These are phyloP conservation scores for Tolypocladium inflatum DNA, from an alignment of 2,329 filamentous ascomycete species.

Conservation along the genomic window DNA sequence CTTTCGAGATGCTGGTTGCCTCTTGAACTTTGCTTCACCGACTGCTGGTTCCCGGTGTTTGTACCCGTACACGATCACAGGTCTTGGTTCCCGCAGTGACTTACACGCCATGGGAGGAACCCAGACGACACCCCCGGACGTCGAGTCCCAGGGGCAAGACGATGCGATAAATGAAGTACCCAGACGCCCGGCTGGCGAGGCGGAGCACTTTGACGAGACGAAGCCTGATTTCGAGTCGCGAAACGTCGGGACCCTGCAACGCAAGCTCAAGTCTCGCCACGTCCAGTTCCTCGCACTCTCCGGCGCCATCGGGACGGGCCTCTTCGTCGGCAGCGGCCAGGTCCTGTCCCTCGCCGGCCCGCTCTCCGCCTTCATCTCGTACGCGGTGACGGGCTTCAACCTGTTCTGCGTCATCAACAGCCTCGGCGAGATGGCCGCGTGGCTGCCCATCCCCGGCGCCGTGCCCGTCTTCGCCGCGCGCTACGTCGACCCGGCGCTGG, in stretches of 20 bases:
- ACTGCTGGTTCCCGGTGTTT: no score
- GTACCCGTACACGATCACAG: neutral
- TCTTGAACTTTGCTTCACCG: neutral
- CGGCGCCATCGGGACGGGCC: constrained; percentile 32
- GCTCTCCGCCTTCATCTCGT: constrained; percentile 29
- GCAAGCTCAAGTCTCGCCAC: constrained; percentile 29
- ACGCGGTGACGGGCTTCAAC: constrained; percentile 33
- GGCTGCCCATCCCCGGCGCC: constrained; percentile 48
- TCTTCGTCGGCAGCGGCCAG: constrained; percentile 34
- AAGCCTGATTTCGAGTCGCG: constrained; percentile 4
- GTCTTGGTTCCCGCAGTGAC: no score
- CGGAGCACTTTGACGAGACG: neutral
- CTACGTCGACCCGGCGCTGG: constrained; percentile 37
- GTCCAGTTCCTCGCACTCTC: constrained; percentile 32
- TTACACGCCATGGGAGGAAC: neutral
- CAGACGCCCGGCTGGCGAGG: neutral
- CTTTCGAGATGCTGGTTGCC: no score
- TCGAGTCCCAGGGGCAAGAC: neutral
- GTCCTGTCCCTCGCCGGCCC: constrained; percentile 32
- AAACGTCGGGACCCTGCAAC: constrained; percentile 24
- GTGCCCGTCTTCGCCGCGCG: constrained; percentile 38
- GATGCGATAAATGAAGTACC: neutral
- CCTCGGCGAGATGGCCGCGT: constrained; percentile 52
- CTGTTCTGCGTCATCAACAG: constrained; percentile 37
- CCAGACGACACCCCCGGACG: neutral